Evolutionary conservation across 202 grass and related monocot genomes (phyloP), one percentile per base, ranked within the genome.

Genomic region (Musa balbisiana): DNA sequence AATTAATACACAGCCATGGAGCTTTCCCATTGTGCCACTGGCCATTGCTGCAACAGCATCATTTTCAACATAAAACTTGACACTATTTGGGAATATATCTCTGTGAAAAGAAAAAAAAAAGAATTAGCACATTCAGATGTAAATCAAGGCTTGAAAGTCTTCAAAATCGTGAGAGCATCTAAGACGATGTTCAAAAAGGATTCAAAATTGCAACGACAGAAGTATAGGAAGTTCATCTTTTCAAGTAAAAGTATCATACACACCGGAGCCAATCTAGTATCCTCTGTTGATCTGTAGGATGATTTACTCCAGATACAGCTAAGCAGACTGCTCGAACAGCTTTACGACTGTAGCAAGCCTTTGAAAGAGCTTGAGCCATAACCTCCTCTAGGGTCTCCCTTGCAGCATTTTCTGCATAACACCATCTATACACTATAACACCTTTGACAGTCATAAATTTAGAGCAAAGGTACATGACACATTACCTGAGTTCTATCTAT

Each of bases 21-120:
- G 89, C 60, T 87, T 99, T 85, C 95, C 95, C 90, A 94, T 87
- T 71, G 95, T 99, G 73, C 95, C 95, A 83, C 91, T 99, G 25
- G 95, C 83, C 78, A 99, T 74, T 71, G 95, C 95, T 53, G 95
- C 95, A 62, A 94, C 91, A 0, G 95, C 85, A 70, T 99, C 95
- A 81, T 99, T 99, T 89, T 99, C 95, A 49, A 99, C 95, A 82
- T 87, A 99, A 72, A 90, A 83, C 67, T 88, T 94, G 71, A 76
- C 78, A 71, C 86, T 80, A 70, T 67, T 74, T 73, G 91, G 95
- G 73, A 99, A 99, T 52, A 86, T 70, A 52, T 80, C 80, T 83
- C 95, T 99, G 85, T 71, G 70, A 53, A 21, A 73, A 54, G 69
- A 63, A 69, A 77, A 52, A 23, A 75, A 21, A 52, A 26, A 43